Base-by-base conservation (phyloP, 148 eudicot species). In the Cornus kousa region DNA sequence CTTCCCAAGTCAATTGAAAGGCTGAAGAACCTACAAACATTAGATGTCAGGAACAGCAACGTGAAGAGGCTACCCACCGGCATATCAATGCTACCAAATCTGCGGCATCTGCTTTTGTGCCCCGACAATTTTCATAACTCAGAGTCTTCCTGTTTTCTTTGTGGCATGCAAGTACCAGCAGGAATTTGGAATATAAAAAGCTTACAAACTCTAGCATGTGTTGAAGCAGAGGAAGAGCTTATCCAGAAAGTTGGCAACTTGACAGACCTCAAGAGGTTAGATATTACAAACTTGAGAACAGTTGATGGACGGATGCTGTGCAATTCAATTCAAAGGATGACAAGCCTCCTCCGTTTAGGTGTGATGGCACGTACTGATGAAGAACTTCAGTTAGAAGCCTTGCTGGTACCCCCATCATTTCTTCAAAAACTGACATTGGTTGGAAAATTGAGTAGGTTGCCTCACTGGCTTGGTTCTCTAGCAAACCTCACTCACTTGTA, bases 211-310 rank as follows among this genome's bases (percentile, higher is more conserved):
- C 75, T 84, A 40, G 69, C 83, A 37, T 80, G 75, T 57, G 22
- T 84, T 62, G 77, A 73, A 70, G 83, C 86, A 74, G 81, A 84
- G 39, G 81, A 78, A 70, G 70, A 62, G 71, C 78, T 84, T 24
- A 64, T 80, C 55, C 59, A 71, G 5, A 55, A 84, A 71, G 6
- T 84, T 60, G 78, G 81, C 23, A 71, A 70, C 59, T 48, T 84
- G 65, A 77, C 83, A 32, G 73, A 80, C 32, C 86, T 84, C 24
- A 80, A 66, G 77, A 80, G 86, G 68, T 69, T 84, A 72, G 83
- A 78, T 57, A 70, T 84, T 23, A 80, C 83, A 65, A 76, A 35
- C 35, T 10, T 84, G 72, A 67, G 55, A 65, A 28, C 67, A 64
- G 33, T 69, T 64, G 76, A 78, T 77, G 81, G 83, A 24, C 75